Evolutionary conservation across 1,284 basidiomycete species (phyloP).

Genomic region (Volvariella surrecta): DNA sequence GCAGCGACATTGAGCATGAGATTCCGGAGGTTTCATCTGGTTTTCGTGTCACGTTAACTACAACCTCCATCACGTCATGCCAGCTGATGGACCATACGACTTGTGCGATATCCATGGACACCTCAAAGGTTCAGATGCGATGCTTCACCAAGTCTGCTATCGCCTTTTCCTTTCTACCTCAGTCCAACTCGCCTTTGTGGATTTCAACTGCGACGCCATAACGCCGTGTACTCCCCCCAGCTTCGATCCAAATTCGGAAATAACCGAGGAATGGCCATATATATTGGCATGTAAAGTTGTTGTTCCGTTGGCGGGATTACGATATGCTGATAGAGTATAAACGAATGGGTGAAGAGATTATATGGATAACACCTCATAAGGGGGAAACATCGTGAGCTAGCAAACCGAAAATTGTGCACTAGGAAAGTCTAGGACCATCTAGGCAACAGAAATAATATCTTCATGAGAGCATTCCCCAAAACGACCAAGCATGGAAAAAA

Average conservation of each 20-base stretch:
- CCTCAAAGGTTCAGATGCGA: constrained; percentile 19
- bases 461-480: too few relatives aligned
- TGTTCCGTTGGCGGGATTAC: background rate
- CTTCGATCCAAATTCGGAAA: background rate
- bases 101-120: background rate
- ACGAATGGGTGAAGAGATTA: constrained; percentile 1
- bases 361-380: constrained; percentile 6
- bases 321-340: background rate
- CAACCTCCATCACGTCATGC: constrained; percentile 21
- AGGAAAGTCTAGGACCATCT: too few relatives aligned
- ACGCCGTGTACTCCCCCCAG: background rate
- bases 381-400: background rate
- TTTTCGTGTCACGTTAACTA: constrained; percentile 34
- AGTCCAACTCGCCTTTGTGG: background rate
- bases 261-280: background rate
- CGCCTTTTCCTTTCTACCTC: constrained; percentile 8
- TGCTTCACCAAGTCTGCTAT: constrained; percentile 11
- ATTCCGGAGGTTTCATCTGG: constrained; percentile 28
- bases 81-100: background rate
- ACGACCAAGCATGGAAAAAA: too few relatives aligned
- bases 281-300: background rate
- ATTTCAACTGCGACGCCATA: background rate
- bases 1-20: constrained; percentile 32
- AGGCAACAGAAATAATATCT: too few relatives aligned
- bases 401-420: too few relatives aligned